phyloP scores from a whole-genome alignment of 805 yeast species.

The Hyphopichia homilentoma region DNA sequence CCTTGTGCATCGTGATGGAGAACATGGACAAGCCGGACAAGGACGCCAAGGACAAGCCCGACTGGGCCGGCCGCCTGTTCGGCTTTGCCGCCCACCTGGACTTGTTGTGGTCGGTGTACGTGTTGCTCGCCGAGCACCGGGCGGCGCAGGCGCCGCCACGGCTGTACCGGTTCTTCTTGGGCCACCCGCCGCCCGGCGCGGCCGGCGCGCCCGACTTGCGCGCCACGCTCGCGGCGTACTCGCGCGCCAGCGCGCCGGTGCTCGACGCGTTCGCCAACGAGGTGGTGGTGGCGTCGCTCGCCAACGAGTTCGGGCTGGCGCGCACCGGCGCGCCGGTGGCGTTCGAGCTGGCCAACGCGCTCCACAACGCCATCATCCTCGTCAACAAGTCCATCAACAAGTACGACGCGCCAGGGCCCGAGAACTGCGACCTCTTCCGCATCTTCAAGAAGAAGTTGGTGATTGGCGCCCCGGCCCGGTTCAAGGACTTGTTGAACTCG shows the following conservation, averaged over 20 bases:
- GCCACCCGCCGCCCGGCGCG: conserved; percentile 7
- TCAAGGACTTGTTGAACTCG: conserved; percentile 46
- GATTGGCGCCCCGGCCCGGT: conserved; percentile 48
- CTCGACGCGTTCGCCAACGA: conserved; percentile 16
- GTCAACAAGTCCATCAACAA: conserved; percentile 40
- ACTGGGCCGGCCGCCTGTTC: too few species aligned
- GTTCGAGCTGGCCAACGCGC: conserved; percentile 34
- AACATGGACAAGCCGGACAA: conserved; percentile 2
- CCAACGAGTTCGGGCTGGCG: conserved; percentile 29
- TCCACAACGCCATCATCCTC: conserved; percentile 53
- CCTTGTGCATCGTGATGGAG: conserved; percentile 37
- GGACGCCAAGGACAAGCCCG: conserved; percentile 13
- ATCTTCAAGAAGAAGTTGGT: conserved; percentile 46
- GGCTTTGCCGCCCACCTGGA: too few species aligned
- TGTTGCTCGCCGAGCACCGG: conserved; percentile 42
- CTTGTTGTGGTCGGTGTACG: conserved; percentile 49
- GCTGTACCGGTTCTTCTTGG: conserved; percentile 17
- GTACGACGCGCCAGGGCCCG: conserved; percentile 5
- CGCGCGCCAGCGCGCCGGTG: conserved; percentile 17
- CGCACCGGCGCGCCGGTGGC: conserved; percentile 18
- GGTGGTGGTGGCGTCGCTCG: conserved; percentile 26
- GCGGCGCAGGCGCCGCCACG: conserved; percentile 41
- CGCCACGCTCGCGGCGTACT: conserved; percentile 19
- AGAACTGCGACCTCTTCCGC: conserved; percentile 27
- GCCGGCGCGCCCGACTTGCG: background rate